Base-by-base conservation (phyloP, 1,284 basidiomycete genomes). In the Melampsora abietis-canadensis region DNA sequence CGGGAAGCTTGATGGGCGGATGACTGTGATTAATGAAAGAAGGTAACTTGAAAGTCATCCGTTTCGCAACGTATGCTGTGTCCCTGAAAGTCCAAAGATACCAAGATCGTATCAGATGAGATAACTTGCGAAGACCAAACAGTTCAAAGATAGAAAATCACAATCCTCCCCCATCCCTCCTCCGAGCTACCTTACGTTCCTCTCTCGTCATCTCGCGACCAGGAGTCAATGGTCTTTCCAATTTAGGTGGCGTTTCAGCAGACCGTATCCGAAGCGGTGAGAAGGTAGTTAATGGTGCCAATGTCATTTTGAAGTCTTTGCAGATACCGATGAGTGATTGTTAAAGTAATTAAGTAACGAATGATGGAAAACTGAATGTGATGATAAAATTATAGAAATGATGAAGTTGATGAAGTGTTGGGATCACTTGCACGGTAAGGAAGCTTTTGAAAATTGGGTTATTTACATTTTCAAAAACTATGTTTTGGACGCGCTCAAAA, bases 231-330 rank as follows among this genome's bases (percentile, higher is more conserved):
- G 24, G 14, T 21, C 62, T 63, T 48, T 72, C 46, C 44, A 27
- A 30, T 21, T 72, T 72, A 6, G 68, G 68, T 24, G 68, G 68
- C 17, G 68, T 72, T 5, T 72, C 68, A 24, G 61, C 68, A n/a
- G 68, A 37, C 30, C 60, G 60, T 34, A 72, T 72, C 24, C 62
- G 68, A 57, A 72, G 68, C 1, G 68, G 68, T 17, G 68, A 72
- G 47, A 72, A 72, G 31, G 59, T 72, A 34, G 68, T 72, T 30
- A 61, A 54, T 15, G 65, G 37, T 44, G 60, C 51, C 14, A 54
- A 12, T 12, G 51, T n/a, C 51, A 54, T 54, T 27, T 27, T 54
- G 51, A 21, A 40, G 10, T 40, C 37, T 40, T 6, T 40, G 6
- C 37, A 8, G 4, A 12, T 40, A 6, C 37, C 37, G 10, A 40